Percentiles rank a stretch among this genome's conserved stretches.
Evolutionary conservation across 2,329 filamentous ascomycete species (phyloP).

Genomic region (Macroventuria anomochaeta): DNA sequence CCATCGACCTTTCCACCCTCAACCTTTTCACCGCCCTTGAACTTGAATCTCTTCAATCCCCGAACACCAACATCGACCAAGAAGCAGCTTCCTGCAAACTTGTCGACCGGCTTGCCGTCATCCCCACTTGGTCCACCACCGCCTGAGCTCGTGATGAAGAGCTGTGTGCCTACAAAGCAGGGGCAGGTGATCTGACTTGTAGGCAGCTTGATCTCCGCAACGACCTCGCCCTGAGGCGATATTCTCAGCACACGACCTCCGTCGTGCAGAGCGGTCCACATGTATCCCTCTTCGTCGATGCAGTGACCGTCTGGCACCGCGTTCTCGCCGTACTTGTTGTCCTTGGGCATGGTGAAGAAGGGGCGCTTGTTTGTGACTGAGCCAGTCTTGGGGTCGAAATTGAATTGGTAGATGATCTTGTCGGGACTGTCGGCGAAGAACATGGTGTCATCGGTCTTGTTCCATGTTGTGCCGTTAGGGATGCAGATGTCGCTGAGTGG

Average conservation of each 20-base stretch:
- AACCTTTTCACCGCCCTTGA: constrained; percentile 38
- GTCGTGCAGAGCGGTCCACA: constrained; percentile 90
- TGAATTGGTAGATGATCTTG: constrained; percentile 73
- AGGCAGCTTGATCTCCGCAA: constrained; percentile 77
- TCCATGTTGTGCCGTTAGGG: constrained; percentile 87
- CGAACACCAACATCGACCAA: constrained; percentile 76
- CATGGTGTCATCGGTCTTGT: constrained; percentile 72
- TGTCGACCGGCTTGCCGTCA: constrained; percentile 69
- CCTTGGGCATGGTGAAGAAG: constrained; percentile 73
- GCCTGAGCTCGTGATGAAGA: constrained; percentile 79
- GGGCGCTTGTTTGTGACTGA: constrained; percentile 71
- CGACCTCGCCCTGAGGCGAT: constrained; percentile 69
- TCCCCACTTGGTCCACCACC: constrained; percentile 43
- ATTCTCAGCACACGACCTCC: constrained; percentile 78
- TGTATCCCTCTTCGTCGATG: constrained; percentile 80
- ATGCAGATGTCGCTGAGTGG: constrained; percentile 72
- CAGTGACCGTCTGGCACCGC: constrained; percentile 81
- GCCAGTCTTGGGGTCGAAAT: constrained; percentile 71
- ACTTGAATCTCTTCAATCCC: constrained; percentile 57
- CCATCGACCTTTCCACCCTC: constrained; percentile 42
- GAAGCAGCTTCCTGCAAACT: constrained; percentile 74
- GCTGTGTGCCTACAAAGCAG: constrained; percentile 73
- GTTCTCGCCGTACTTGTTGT: constrained; percentile 52
- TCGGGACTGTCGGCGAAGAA: constrained; percentile 83
- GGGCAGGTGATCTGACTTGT: constrained; percentile 83